phyloP scores from a whole-genome alignment of 1,284 basidiomycete genomes.

The Volvariella volvacea region DNA sequence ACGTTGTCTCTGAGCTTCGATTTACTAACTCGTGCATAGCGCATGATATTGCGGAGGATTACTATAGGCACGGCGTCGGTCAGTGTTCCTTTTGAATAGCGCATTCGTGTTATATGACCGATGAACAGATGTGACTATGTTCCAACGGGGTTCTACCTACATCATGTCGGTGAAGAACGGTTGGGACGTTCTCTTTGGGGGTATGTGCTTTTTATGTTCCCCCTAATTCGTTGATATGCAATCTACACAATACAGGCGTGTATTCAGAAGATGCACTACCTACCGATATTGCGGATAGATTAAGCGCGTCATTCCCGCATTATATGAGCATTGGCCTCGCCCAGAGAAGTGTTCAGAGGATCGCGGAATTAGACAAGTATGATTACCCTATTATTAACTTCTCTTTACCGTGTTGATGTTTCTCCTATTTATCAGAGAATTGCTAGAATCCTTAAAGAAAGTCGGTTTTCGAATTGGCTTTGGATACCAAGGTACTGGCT shows the following conservation, averaged over 20 bases:
- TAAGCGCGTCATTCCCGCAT: slow-evolving; percentile 2
- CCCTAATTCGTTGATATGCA: neutral
- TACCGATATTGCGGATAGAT: slow-evolving; percentile 4
- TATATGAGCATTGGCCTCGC: slow-evolving; percentile 16
- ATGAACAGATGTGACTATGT: slow-evolving; percentile 33
- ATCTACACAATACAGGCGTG: neutral
- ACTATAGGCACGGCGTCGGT: slow-evolving; percentile 19
- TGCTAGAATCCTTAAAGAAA: slow-evolving; percentile 44
- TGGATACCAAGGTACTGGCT: slow-evolving; percentile 45
- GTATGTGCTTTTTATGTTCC: slow-evolving; percentile 8
- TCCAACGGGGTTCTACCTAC: slow-evolving; percentile 33
- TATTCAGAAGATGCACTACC: slow-evolving; percentile 1
- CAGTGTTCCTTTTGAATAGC: neutral
- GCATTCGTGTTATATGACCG: slow-evolving; percentile 4
- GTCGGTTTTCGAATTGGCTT: slow-evolving; percentile 50
- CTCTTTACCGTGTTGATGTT: neutral
- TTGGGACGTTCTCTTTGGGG: slow-evolving; percentile 16
- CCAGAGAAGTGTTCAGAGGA: slow-evolving; percentile 29
- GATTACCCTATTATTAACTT: neutral
- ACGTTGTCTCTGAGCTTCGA: slow-evolving; percentile 17
- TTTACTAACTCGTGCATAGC: slow-evolving; percentile 11
- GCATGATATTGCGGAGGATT: slow-evolving; percentile 26
- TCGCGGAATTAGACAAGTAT: slow-evolving; percentile 38
- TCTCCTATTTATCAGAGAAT: slow-evolving; percentile 25
- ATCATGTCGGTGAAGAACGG: slow-evolving; percentile 27